Evolutionary conservation across 225 moss, liverwort and hornwort species (phyloP).

Genomic region (Pseudisothecium myosuroides): DNA sequence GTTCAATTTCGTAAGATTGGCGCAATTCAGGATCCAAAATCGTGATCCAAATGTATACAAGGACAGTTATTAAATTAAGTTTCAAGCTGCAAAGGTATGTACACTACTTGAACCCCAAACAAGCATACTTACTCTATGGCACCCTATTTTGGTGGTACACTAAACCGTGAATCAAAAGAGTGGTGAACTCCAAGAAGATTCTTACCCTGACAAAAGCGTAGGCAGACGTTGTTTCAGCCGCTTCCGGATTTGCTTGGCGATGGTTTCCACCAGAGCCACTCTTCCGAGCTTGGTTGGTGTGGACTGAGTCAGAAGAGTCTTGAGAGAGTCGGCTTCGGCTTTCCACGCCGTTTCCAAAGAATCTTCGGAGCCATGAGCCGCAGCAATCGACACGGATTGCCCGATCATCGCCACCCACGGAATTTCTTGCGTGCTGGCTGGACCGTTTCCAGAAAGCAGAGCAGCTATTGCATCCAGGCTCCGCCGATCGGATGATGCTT

Average conservation of each 20-base stretch:
- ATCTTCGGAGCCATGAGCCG: slow-evolving; percentile 81
- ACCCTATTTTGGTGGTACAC: background rate
- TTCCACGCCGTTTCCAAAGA: slow-evolving; percentile 89
- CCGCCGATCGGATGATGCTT: slow-evolving; percentile 79
- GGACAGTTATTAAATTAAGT: background rate
- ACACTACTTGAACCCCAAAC: background rate
- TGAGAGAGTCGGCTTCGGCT: slow-evolving; percentile 80
- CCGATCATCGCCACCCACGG: slow-evolving; percentile 98
- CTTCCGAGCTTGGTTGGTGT: slow-evolving; percentile 61
- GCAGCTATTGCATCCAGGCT: slow-evolving; percentile 83
- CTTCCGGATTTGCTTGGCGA: slow-evolving; percentile 75
- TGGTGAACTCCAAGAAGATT: background rate
- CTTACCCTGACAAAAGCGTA: slow-evolving; percentile 69
- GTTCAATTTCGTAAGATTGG: too few relatives aligned
- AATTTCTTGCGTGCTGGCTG: slow-evolving; percentile 63
- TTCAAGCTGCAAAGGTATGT: background rate
- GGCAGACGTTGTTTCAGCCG: slow-evolving; percentile 85
- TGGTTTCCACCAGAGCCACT: slow-evolving; percentile 76
- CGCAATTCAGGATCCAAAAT: too few relatives aligned
- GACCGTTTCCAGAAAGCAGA: slow-evolving; percentile 74
- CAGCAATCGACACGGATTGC: slow-evolving; percentile 87
- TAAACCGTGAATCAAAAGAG: background rate
- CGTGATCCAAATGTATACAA: background rate
- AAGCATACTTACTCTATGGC: background rate
- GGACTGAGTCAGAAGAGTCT: slow-evolving; percentile 51